Percentiles rank a stretch among this genome's conserved stretches.
Evolutionary conservation across 371 early-diverging fungal species (phyloP).

Genomic region (Apophysomyces trapeziformis): DNA sequence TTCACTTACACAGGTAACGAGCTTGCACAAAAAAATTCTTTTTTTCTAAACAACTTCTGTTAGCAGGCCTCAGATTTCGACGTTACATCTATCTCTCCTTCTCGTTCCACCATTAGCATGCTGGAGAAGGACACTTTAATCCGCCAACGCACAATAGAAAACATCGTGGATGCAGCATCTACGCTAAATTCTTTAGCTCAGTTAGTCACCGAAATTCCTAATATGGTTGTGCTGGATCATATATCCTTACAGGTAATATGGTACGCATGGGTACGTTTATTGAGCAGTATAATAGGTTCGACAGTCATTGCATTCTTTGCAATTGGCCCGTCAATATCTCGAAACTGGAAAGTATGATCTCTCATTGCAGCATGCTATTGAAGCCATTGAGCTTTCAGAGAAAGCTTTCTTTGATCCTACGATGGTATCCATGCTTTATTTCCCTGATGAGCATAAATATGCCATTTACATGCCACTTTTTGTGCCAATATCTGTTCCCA

Average conservation of each 20-base stretch:
- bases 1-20: background rate
- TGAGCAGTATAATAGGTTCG: constrained; percentile 25
- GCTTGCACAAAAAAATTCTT: background rate
- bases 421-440: constrained; percentile 96
- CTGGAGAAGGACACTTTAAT: constrained; percentile 81
- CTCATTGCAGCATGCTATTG: constrained; percentile 61
- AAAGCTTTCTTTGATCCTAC: constrained; percentile 95
- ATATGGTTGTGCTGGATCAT: constrained; percentile 91
- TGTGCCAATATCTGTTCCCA: constrained; percentile 85
- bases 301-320: constrained; percentile 39
- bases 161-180: constrained; percentile 68
- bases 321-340: constrained; percentile 28
- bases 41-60: background rate
- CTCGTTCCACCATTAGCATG: constrained; percentile 41
- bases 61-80: constrained; percentile 17
- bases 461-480: constrained; percentile 98
- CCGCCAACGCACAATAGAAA: constrained; percentile 69
- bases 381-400: constrained; percentile 76
- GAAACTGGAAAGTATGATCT: constrained; percentile 32
- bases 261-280: constrained; percentile 4
- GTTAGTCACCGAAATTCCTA: constrained; percentile 80
- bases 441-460: constrained; percentile 96
- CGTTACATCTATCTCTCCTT: constrained; percentile 18
- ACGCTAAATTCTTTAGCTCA: constrained; percentile 82
- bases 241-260: constrained; percentile 66